Evolutionary conservation across 140 eudicot genomes (phyloP), one percentile per base, ranked within the genome.

Genomic region (Ambrosia hybrid): DNA sequence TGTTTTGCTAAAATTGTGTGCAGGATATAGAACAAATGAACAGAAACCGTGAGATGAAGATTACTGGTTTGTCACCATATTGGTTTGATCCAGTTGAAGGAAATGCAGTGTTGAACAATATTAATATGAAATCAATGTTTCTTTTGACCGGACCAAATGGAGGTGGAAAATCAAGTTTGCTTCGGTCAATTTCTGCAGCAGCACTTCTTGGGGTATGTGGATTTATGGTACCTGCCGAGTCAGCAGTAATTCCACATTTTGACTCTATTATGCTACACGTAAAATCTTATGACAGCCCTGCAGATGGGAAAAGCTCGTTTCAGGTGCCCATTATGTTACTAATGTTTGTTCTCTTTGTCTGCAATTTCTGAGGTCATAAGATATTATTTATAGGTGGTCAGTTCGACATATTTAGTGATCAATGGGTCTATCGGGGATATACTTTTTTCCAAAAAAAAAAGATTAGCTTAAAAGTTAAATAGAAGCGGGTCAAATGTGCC

Each of bases 271-370:
- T 90, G 92, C 83, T 93, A 39, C 98, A 93, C 60, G 81, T 93
- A 83, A 92, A 92, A 81, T 89, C 98, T 57, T 92, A 89, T 67
- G 98, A 92, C 65, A 92, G 98, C 74, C 98, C 98, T 72, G 88
- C 91, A n/a, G 98, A 93, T 83, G 98, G 98, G 57, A 93, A 93
- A 67, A 93, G 98, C 86, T 93, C 98, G 33, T 93, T 92, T 81
- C 98, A 92, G 98, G 98, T 92, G 48, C 72, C 33, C 66, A 61
- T 33, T 67, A 21, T 12, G 2, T 63, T 63, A 63, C 68, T 61
- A 61, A 34, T 34, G 14, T 37, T 6, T 62, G 49, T 13, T 62
- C 41, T 62, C 37, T 17, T 34, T 36, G 58, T 2, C 67, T 37
- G 26, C 9, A 33, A 4, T 66, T 36, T 37, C 26, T 74, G 15